Conservation (phyloP, 768 basidiomycete genomes). For the Suillus plorans region DNA sequence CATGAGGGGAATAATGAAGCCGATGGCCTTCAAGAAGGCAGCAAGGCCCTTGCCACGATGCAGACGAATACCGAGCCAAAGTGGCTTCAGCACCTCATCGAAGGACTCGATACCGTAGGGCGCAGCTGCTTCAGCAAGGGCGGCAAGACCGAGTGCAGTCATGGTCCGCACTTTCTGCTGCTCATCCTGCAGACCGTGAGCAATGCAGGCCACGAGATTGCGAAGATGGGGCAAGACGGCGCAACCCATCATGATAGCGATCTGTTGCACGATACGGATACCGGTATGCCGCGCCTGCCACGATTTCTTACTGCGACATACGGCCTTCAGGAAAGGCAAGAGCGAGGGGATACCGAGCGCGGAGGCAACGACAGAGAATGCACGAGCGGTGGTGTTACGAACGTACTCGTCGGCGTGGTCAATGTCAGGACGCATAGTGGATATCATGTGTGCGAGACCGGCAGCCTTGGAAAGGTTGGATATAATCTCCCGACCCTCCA, state of each 20-base stretch:
- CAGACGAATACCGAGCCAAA: conserved; percentile 76
- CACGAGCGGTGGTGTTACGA: conserved; percentile 97
- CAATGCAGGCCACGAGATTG: conserved; percentile 95
- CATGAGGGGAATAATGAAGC: conserved; percentile 99
- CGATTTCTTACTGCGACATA: conserved; percentile 98
- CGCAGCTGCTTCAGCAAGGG: conserved; percentile 93
- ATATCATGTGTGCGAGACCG: conserved; percentile 99
- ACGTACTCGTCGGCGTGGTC: conserved; percentile 99
- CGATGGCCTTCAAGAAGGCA: conserved; percentile 88
- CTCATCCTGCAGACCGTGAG: conserved; percentile 75
- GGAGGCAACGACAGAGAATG: conserved; percentile 98
- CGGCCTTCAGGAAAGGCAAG: conserved; percentile 97
- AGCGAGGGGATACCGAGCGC: conserved; percentile 97
- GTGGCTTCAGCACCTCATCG: conserved; percentile 86
- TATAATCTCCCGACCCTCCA: conserved; percentile 99
- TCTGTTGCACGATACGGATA: conserved; percentile 99
- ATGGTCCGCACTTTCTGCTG: conserved; percentile 81
- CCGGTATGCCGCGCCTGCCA: conserved; percentile 99
- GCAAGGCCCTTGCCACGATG: conserved; percentile 79
- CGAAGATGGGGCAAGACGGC: conserved; percentile 96
- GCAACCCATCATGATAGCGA: conserved; percentile 99
- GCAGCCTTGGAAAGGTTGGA: conserved; percentile 98
- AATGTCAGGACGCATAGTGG: conserved; percentile 99
- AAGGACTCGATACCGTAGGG: conserved; percentile 99
- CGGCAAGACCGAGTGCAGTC: conserved; percentile 79